Evolutionary conservation across 2,329 filamentous ascomycete species (phyloP), one percentile per base, ranked within the genome.

Genomic region (Albifimbria verrucaria): DNA sequence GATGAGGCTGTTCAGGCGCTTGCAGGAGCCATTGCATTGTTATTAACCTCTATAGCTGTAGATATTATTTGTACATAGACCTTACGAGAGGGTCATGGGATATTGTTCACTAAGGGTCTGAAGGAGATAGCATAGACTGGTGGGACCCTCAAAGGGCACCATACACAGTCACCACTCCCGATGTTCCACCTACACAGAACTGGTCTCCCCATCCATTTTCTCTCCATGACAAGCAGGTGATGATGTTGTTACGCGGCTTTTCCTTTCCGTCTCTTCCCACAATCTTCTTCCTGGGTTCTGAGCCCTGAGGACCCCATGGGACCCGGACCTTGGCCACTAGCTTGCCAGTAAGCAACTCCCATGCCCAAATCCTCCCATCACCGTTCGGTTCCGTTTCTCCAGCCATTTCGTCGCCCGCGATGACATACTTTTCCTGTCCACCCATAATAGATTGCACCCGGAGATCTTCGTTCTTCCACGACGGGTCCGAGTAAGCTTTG

Each of bases 341-440:
- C 51, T 85, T 81, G 1, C 90, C 92, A 6, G 81, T 87, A 51
- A 96, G 68, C 20, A 96, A 74, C 72, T 97, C 92, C 93, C 93
- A 97, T 2, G 85, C 90, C 75, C 87, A 86, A 7, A 92, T 71
- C 62, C 78, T 77, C 2, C 88, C 89, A 55, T 87, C 77, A 3
- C 72, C 73, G 48, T 57, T 54, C 2, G 51, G 41, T 20, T 52
- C 64, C 39, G 57, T 25, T 25, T 62, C 66, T 20, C 55, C 67
- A 1, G 60, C 63, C 50, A 81, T 77, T 70, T 97, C 92, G 63
- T 92, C 91, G 7, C 93, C 93, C 49, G 85, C 88, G 3, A 97
- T 64, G 1, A 94, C 90, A 48, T 88, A 87, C 55, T 83, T 86
- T 70, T 96, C 93, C 57, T 82, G 85, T 25, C 83, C 79, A 1